Evolutionary conservation across 1,284 basidiomycete genomes (phyloP), one percentile per base, ranked within the genome.

Genomic region (Rhodotorula glutinis): DNA sequence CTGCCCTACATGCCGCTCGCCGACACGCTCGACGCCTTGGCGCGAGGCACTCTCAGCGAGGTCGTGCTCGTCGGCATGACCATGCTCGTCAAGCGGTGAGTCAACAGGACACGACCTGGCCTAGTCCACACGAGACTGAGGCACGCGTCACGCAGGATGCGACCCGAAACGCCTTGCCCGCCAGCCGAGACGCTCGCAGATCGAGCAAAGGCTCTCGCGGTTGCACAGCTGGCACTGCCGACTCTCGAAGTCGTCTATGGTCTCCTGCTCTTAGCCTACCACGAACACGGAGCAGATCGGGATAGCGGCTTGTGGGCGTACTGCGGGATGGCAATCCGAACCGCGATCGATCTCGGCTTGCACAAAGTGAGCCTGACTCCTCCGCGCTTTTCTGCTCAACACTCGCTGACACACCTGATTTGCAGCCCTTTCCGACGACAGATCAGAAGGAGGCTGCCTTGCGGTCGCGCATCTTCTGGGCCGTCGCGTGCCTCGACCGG

Each of bases 221-320:
- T 68, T 53, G 55, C 66, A 23, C 66, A 68, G 53, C 46, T 68
- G n/a, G 63, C 66, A 11, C 51, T 65, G 17, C 66, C 66, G 4
- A 54, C 63, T 25, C 47, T 68, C 52, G 63, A 68, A 27, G 59
- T 53, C 16, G 65, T 65, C 29, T 68, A 60, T 33, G 61, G 63
- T 1, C 57, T 68, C 17, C 47, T 68, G 29, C 55, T 68, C 11
- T 29, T 68, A 8, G 63, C 66, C 8, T 68, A 68, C 53, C 63
- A 60, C 33, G 66, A 68, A 44, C 65, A 64, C 51, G 60, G 49
- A 2, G 52, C 57, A 14, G 66, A 68, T 13, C 54, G 65, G 11
- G 66, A 68, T 21, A 56, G 57, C 17, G 66, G 66, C 14, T 47
- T 68, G 10, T 68, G 66, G 66, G 57, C 60, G 30, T 68, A 65